phyloP scores from a whole-genome alignment of 1,284 basidiomycete genomes.

The Mycosarcoma maydis region DNA sequence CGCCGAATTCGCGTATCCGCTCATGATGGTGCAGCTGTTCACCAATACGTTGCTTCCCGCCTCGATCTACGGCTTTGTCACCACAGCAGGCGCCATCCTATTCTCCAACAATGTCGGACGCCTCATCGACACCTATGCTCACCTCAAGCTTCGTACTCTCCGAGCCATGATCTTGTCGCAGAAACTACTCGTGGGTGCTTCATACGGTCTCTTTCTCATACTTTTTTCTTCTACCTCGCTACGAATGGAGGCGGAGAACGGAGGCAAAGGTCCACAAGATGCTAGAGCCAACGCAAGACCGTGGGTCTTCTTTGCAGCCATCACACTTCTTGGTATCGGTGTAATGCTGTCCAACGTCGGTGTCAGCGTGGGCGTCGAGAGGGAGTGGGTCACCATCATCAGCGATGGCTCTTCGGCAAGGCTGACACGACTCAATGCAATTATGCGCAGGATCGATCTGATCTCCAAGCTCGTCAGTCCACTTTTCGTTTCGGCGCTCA shows the following conservation, averaged over 20 bases:
- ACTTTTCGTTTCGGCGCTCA: conserved; percentile 72
- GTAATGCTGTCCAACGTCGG: conserved; percentile 69
- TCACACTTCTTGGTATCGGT: conserved; percentile 68
- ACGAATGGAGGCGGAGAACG: conserved; percentile 43
- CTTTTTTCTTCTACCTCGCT: conserved; percentile 53
- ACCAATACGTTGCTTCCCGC: conserved; percentile 71
- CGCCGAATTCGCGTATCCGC: conserved; percentile 70
- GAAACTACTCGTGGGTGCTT: conserved; percentile 69
- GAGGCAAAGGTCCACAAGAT: conserved; percentile 31
- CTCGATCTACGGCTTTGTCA: conserved; percentile 71
- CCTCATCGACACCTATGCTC: conserved; percentile 69
- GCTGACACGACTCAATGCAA: conserved; percentile 64
- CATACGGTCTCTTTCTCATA: conserved; percentile 69
- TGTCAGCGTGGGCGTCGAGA: conserved; percentile 72
- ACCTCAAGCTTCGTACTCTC: conserved; percentile 68
- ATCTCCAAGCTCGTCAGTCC: conserved; percentile 73
- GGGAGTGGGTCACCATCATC: conserved; percentile 73
- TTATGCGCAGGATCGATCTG: conserved; percentile 71
- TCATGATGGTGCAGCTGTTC: conserved; percentile 71
- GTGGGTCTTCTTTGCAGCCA: conserved; percentile 68
- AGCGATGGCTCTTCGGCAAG: conserved; percentile 53
- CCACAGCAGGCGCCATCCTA: conserved; percentile 68
- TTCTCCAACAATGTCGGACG: conserved; percentile 70
- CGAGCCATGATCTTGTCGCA: conserved; percentile 70
- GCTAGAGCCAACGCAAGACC: conserved; percentile 18